Conservation (phyloP, 495 filamentous ascomycete species). For the Mytilinidion resinicola region DNA sequence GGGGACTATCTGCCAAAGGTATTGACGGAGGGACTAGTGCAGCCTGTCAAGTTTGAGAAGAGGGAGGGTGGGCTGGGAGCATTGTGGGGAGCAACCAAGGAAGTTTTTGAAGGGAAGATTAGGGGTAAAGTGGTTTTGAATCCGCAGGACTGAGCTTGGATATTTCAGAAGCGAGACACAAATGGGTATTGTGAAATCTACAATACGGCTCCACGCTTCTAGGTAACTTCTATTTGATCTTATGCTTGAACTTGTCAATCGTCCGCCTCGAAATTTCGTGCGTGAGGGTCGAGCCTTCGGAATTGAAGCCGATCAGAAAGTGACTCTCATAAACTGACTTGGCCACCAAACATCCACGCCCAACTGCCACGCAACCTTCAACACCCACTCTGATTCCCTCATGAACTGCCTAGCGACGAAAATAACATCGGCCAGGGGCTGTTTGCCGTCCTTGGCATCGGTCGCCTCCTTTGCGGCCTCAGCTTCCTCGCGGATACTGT, state of each 20-base stretch:
- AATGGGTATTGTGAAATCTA: too few relatives aligned
- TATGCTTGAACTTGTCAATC: too few relatives aligned
- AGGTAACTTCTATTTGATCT: too few relatives aligned
- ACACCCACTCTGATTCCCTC: constrained; percentile 24
- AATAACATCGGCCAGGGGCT: constrained; percentile 22
- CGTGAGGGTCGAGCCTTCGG: too few relatives aligned
- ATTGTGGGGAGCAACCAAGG: constrained; percentile 12
- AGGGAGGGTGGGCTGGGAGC: constrained; percentile 13
- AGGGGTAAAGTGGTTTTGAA: constrained; percentile 19
- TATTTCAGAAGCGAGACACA: too few relatives aligned
- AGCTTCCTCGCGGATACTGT: constrained; percentile 11
- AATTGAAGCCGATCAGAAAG: too few relatives aligned
- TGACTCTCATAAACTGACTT: constrained; percentile 19
- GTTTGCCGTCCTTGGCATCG: constrained; percentile 3
- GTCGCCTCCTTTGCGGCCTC: constrained; percentile 17
- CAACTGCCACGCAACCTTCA: constrained; percentile 17
- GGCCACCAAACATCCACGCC: constrained; percentile 21
- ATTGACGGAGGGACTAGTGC: constrained; percentile 15
- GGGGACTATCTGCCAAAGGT: constrained; percentile 23
- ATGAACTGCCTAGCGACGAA: constrained; percentile 24
- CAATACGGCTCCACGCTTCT: too few relatives aligned
- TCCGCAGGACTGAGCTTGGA: constrained; percentile 22
- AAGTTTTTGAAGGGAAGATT: constrained; percentile 19
- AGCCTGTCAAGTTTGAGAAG: constrained; percentile 19
- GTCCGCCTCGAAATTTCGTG: too few relatives aligned